Evolutionary conservation across 2,329 filamentous ascomycete species (phyloP).

Genomic region (Tympanopsis confertula): DNA sequence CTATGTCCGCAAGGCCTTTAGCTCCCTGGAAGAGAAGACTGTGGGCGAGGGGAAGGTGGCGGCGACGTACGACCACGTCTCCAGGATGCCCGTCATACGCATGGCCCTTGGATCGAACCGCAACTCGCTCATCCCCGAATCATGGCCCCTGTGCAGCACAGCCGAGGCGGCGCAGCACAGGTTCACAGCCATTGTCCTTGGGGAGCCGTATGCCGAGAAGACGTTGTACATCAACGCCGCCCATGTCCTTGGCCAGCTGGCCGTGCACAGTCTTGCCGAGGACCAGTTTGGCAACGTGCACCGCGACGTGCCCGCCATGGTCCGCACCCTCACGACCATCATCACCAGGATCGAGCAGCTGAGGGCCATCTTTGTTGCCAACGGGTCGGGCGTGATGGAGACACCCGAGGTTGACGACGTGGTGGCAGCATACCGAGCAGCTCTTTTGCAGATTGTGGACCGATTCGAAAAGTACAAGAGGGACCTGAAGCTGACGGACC

Average conservation of each 20-base stretch:
- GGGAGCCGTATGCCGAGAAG: constrained; percentile 59
- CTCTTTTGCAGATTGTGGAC: constrained; percentile 52
- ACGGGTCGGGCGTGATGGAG: constrained; percentile 28
- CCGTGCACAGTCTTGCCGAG: constrained; percentile 64
- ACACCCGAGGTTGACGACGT: constrained; percentile 62
- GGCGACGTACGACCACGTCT: constrained; percentile 6
- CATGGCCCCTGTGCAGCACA: constrained; percentile 35
- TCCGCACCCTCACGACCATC: constrained; percentile 60
- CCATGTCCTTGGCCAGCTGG: constrained; percentile 55
- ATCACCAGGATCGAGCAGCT: constrained; percentile 62
- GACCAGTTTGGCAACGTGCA: constrained; percentile 79
- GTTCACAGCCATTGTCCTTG: constrained; percentile 58
- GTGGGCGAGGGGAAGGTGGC: constrained; percentile 29
- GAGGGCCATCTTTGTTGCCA: constrained; percentile 39
- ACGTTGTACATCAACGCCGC: constrained; percentile 61
- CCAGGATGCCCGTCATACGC: neutral
- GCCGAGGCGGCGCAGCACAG: constrained; percentile 36
- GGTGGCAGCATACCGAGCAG: constrained; percentile 49
- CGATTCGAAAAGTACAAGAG: constrained; percentile 66
- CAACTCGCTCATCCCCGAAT: constrained; percentile 35
- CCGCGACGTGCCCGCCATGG: constrained; percentile 62
- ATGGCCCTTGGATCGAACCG: constrained; percentile 15
- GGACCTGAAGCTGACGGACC: constrained; percentile 56
- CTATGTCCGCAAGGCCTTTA: constrained; percentile 15
- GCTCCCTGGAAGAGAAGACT: constrained; percentile 36